Evolutionary conservation across 306 rosid species (phyloP).

Genomic region (Lagenaria siceraria): DNA sequence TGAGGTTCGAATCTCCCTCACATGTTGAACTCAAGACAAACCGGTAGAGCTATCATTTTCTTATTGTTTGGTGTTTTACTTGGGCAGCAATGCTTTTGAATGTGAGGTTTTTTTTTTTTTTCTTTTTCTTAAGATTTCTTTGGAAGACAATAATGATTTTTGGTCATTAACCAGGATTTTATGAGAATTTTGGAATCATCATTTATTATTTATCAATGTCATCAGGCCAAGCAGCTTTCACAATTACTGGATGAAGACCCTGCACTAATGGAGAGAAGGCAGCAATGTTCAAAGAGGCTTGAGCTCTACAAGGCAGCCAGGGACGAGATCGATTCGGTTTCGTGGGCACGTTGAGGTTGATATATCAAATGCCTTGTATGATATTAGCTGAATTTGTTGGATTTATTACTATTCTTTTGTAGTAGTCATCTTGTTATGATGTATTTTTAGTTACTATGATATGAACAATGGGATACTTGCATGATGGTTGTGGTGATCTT

Average conservation of each 20-base stretch:
- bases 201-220: neutral
- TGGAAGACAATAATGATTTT: neutral
- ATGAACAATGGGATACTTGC: neutral
- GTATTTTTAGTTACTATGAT: neutral
- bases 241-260: slow-evolving; percentile 89
- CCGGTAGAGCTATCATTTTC: no score
- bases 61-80: no score
- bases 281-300: slow-evolving; percentile 70
- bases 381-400: slow-evolving; percentile 12
- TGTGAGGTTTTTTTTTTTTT: no score
- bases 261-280: slow-evolving; percentile 86
- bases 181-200: neutral
- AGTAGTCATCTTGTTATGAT: neutral
- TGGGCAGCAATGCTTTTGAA: no score
- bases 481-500: slow-evolving; percentile 4
- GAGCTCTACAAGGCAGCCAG: slow-evolving; percentile 91
- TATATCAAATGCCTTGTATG: slow-evolving; percentile 7
- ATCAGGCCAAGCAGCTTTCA: slow-evolving; percentile 59
- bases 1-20: no score
- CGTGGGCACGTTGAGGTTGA: slow-evolving; percentile 57
- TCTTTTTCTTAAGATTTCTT: no score
- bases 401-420: neutral
- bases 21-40: no score
- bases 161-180: neutral
- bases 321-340: slow-evolving; percentile 85